A percentile compares a stretch with the other conserved stretches of the same genome.
phyloP scores from a whole-genome alignment of 2,329 filamentous ascomycete genomes.

The Calonectria naviculata region DNA sequence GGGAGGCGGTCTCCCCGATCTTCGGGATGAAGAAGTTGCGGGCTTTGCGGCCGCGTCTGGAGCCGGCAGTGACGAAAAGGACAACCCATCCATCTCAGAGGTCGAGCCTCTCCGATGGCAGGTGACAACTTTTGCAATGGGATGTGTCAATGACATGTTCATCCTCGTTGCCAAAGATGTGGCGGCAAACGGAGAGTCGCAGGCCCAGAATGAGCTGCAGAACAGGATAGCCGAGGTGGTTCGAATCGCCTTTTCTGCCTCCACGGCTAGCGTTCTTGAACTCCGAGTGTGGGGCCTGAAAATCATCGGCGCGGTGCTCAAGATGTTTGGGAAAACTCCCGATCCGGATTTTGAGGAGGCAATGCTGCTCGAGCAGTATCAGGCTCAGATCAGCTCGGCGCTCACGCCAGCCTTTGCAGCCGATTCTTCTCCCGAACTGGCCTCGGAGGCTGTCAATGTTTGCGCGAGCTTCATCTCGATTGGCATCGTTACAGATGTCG shows the following conservation, averaged over 20 bases:
- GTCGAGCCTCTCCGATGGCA: constrained; percentile 96
- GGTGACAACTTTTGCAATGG: constrained; percentile 92
- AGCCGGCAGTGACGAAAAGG: constrained; percentile 67
- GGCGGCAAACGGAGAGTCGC: constrained; percentile 80
- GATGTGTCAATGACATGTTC: constrained; percentile 86
- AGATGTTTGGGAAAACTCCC: constrained; percentile 94
- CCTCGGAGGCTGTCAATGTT: constrained; percentile 95
- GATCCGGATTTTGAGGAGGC: constrained; percentile 99
- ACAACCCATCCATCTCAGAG: constrained; percentile 62
- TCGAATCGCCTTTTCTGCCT: constrained; percentile 96
- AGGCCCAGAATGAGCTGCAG: constrained; percentile 83
- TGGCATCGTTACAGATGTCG: constrained; percentile 95
- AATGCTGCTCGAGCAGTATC: constrained; percentile 96
- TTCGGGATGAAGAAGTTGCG: constrained; percentile 96
- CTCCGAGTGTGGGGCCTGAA: constrained; percentile 91
- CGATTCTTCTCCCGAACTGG: constrained; percentile 95
- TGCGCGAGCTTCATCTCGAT: constrained; percentile 98
- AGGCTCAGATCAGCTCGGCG: constrained; percentile 97
- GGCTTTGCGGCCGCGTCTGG: constrained; percentile 87
- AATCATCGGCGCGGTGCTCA: constrained; percentile 92
- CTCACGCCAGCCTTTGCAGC: constrained; percentile 95
- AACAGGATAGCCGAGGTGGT: constrained; percentile 90
- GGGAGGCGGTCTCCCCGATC: constrained; percentile 72
- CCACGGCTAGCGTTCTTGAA: constrained; percentile 91
- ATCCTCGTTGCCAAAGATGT: constrained; percentile 82